These are phyloP conservation scores for Madurella mycetomatis DNA, from an alignment of 2,329 filamentous ascomycete species.

Conservation along the genomic window DNA sequence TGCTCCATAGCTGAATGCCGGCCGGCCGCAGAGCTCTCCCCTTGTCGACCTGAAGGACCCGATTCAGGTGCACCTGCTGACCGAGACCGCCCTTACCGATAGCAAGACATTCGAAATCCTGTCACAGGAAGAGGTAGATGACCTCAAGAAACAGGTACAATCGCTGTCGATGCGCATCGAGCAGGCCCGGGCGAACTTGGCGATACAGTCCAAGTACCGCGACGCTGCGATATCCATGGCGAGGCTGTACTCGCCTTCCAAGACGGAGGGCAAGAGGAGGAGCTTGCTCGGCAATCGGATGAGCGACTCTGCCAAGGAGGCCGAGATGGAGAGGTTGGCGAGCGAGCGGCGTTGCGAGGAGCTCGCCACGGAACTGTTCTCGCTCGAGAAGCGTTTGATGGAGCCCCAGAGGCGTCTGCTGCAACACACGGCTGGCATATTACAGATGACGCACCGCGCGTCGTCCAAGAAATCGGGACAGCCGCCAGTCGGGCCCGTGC, in stretches of 20 bases:
- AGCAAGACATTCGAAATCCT: conserved; percentile 81
- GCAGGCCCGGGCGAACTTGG: conserved; percentile 74
- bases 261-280: conserved; percentile 42
- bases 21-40: conserved; percentile 50
- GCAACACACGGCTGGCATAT: conserved; percentile 85
- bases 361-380: conserved; percentile 73
- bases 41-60: conserved; percentile 62
- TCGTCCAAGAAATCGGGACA: conserved; percentile 54
- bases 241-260: conserved; percentile 62
- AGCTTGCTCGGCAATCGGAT: conserved; percentile 48
- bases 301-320: conserved; percentile 50
- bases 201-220: conserved; percentile 87
- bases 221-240: conserved; percentile 87
- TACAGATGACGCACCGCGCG: conserved; percentile 82
- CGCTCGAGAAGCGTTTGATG: conserved; percentile 71
- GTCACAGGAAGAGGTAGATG: conserved; percentile 86
- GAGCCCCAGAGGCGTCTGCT: conserved; percentile 71
- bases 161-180: conserved; percentile 72
- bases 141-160: conserved; percentile 80
- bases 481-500: conserved; percentile 36
- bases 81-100: conserved; percentile 88
- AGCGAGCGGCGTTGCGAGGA: conserved; percentile 83
- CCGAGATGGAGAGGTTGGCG: conserved; percentile 68
- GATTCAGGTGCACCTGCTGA: conserved; percentile 85
- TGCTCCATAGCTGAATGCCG: conserved; percentile 43